Evolutionary conservation across 768 basidiomycete species (phyloP), one percentile per base, ranked within the genome.

Genomic region (Hemileccinum impolitum): DNA sequence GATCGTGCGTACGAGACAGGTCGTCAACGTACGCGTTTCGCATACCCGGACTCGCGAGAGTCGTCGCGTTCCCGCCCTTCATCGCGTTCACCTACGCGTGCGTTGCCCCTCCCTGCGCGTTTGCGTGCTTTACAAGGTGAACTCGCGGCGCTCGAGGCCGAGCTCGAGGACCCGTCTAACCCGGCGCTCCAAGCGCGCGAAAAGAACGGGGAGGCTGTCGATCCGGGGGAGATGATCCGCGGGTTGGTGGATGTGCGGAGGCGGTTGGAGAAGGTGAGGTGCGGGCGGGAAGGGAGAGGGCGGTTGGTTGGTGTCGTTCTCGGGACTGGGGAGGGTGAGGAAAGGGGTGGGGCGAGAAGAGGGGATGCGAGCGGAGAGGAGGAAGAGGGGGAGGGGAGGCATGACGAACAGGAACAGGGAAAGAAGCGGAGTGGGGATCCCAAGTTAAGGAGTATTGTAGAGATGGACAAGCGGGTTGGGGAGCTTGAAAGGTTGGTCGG

Each of bases 401-500:
- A 47, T 6, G 25, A 39, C 23, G 14, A 28, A 10, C 25, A 14
- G 32, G 18, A 40, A 25, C 39, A 15, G 4, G 43, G 15, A 14
- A n/a, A 35, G 50, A 47, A 26, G 17, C 35, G 18, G 8, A 7
- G 47, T 35, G 46, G 41, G 39, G 61, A 63, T 41, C 60, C 71
- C 1, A 74, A 77, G 32, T 69, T 75, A 42, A 76, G 75, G 45
- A 76, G 65, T 14, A 64, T 92, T 17, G 79, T 82, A 3, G 85
- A 90, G 48, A 76, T 97, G 62, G 95, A 98, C 68, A 76, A 76
- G 57, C 81, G 95, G 31, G 77, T 99, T 2, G 86, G 87, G 7
- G 81, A 87, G 52, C 73, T 99, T 14, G 95, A 98, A 64, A 81
- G 78, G 50, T 55, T 89, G 11, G 74, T 99, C 26, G 95, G 95